Base-by-base conservation (phyloP, 176 grass and related monocot genomes). In the Elymus sibiricus region DNA sequence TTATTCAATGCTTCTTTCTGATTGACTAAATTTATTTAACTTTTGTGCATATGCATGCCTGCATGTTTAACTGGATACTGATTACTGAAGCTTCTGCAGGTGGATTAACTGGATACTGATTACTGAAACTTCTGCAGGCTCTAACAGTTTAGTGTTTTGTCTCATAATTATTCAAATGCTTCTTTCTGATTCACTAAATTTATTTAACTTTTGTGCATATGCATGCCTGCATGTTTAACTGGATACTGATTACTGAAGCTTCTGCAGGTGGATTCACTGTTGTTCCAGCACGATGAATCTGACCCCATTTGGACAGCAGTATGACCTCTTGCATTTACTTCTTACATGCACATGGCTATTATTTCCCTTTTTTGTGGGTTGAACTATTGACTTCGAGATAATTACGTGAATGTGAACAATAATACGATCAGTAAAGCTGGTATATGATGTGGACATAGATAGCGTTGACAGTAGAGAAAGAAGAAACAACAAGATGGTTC, bases 271-370 rank as follows among this genome's bases (percentile, higher is more conserved):
- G 90, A 74, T 93, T 93, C 47, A 76, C 80, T 87, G 83, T 74
- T 87, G 74, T 69, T 70, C 89, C 64, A 93, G 90, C 64, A 74
- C 70, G 26, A 84, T 81, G 11, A 85, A 73, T 86, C 90, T 90
- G 86, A 42, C 79, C 13, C 47, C 49, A n/a, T 87, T 90, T 84
- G 89, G 79, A 59, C 95, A 93, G 79, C 27, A 12, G 95, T 97
- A 97, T 91, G 91, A 70, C 63, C 53, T 62, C 65, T 84, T 82
- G 17, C 51, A 58, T 84, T 74, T 80, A 53, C 43, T 78, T 81
- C 8, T 77, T 10, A 76, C n/a, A 71, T 51, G 55, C 43, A 4
- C 64, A 74, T 85, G 53, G 19, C 77, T 77, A 17, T 25, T 75
- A 32, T 78, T n/a, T 15, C 27, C 77, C 76, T 10, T 21, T 76